phyloP scores from a whole-genome alignment of 2,329 filamentous ascomycete species.

The Colletotrichum tamarilloi region DNA sequence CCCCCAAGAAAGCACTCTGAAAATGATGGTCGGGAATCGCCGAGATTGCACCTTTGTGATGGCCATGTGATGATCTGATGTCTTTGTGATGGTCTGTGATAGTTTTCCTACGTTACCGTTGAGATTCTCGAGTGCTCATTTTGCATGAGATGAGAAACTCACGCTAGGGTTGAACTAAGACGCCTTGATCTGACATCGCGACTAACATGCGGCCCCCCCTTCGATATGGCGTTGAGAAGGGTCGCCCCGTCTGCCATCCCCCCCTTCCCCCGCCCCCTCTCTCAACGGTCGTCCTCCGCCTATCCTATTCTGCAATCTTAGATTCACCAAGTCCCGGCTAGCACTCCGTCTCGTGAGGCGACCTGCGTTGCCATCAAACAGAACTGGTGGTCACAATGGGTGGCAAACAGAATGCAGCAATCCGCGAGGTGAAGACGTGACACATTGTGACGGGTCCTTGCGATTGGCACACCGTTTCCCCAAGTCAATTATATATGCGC shows the following conservation, averaged over 20 bases:
- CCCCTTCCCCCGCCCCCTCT: background rate
- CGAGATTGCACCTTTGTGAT: background rate
- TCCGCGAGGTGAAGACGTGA: background rate
- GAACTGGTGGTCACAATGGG: background rate
- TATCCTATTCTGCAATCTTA: background rate
- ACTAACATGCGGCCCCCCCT: background rate
- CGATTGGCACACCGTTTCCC: background rate
- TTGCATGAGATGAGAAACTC: background rate
- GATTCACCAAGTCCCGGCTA: background rate
- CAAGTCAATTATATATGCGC: background rate
- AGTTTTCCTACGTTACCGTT: background rate
- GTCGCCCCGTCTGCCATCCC: background rate
- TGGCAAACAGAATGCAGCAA: background rate
- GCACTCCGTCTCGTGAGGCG: conserved; percentile 19
- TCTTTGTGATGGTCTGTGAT: background rate
- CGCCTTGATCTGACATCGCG: background rate
- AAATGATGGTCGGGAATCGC: background rate
- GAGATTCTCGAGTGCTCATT: background rate
- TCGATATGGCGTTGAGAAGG: background rate
- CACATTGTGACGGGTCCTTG: background rate
- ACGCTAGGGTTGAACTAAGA: background rate
- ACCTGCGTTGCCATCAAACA: conserved; percentile 9
- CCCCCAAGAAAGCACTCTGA: background rate
- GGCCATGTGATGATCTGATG: too few species aligned
- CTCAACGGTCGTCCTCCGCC: background rate